phyloP scores from a whole-genome alignment of 164 flowering plant genomes.

The Chimonanthus praecox region DNA sequence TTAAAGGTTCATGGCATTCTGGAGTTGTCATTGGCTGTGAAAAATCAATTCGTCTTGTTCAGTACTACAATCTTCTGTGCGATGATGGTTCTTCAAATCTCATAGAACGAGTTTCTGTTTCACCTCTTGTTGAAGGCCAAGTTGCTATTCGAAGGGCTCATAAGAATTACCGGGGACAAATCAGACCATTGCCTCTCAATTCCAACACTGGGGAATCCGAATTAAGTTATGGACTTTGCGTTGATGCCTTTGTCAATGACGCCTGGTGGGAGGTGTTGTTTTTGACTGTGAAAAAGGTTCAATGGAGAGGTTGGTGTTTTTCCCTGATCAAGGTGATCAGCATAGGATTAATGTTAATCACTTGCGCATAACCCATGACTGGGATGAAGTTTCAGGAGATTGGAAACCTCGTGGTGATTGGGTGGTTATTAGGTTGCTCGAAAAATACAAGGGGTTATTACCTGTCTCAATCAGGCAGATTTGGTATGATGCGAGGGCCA shows the following conservation, averaged over 20 bases:
- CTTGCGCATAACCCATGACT: slow-evolving; percentile 52
- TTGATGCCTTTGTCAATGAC: slow-evolving; percentile 50
- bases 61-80: slow-evolving; percentile 15
- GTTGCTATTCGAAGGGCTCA: background rate
- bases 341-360: slow-evolving; percentile 18
- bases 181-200: slow-evolving; percentile 18
- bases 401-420: slow-evolving; percentile 56
- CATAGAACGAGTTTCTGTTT: slow-evolving; percentile 8
- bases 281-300: slow-evolving; percentile 54
- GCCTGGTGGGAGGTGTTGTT: slow-evolving; percentile 97
- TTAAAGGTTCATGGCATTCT: slow-evolving; percentile 31
- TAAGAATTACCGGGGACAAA: slow-evolving; percentile 9
- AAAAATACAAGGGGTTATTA: slow-evolving; percentile 25
- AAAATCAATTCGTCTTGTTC: slow-evolving; percentile 6
- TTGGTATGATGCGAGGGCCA: slow-evolving; percentile 48
- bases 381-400: slow-evolving; percentile 39
- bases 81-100: slow-evolving; percentile 12
- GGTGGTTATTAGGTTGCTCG: slow-evolving; percentile 49
- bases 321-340: slow-evolving; percentile 89
- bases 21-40: slow-evolving; percentile 10
- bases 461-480: slow-evolving; percentile 47
- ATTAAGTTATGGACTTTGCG: slow-evolving; percentile 66
- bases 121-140: slow-evolving; percentile 2
- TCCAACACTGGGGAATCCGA: background rate
- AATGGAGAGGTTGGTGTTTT: slow-evolving; percentile 48